Base-by-base conservation (phyloP, 1,139 yeast genomes). In the Torulaspora pretoriensis region DNA sequence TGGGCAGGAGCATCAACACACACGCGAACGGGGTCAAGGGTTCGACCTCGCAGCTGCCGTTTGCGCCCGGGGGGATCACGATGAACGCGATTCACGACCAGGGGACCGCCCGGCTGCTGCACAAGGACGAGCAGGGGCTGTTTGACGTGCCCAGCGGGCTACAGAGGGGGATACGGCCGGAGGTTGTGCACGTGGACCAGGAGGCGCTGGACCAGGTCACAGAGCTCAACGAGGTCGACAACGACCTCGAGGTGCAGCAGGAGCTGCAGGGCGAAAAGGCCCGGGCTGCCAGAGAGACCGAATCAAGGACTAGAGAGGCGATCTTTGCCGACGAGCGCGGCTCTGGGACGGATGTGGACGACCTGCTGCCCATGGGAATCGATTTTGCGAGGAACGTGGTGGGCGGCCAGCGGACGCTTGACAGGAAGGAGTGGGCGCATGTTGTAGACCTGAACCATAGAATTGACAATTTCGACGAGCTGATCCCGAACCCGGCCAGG, bases 401-500 rank as follows among this genome's bases (percentile, higher is more conserved):
- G 16, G 63, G 66, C 39, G 61, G 64, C 2, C 59, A 65, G 23
- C 68, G 67, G 22, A 56, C 65, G 27, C 64, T 65, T 19, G 62
- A 62, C 35, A 78, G 77, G 49, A 79, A 77, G 50, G 79, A 82
- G 46, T 92, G 97, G 97, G 98, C 99, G 0, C 98, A 92, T 67
- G 80, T 87, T 39, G 96, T 92, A 14, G 96, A 92, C 59, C 70
- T 92, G 42, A 81, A 86, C 59, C 95, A 88, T 57, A 79, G 76
- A 47, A 77, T 92, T 48, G 86, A 83, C 30, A 89, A 94, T 63
- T 94, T 92, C 59, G 73, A 77, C 13, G 96, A 89, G 54, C 71
- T 92, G 47, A 90, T 92, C 8, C 98, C 98, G 1, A 81, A 86
- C 50, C 90, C 90, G 73, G 98, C 98, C 1, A 74, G 96, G 44